A percentile compares a stretch with the other conserved stretches of the same genome.
phyloP scores from a whole-genome alignment of 805 yeast genomes.

The Metschnikowia drakensbergensis region DNA sequence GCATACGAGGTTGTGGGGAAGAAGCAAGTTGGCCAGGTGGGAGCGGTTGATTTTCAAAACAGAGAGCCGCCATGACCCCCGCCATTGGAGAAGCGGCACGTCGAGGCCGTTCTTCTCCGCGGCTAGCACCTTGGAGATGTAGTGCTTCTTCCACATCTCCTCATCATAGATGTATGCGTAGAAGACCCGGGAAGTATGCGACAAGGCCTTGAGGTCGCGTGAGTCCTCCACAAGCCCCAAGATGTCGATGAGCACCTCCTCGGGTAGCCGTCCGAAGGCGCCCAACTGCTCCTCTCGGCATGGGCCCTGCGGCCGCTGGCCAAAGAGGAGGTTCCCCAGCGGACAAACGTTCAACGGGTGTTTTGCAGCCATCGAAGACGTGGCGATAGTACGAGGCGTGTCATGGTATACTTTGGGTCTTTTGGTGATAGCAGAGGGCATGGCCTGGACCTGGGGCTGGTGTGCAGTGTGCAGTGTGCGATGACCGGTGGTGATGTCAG shows the following conservation, averaged over 20 bases:
- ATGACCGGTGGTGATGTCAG: no score
- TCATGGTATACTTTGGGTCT: constrained; percentile 7
- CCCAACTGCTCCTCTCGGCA: constrained; percentile 47
- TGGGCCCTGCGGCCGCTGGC: constrained; percentile 9
- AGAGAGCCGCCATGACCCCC: constrained; percentile 78
- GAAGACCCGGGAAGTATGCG: constrained; percentile 59
- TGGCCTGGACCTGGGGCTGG: neutral
- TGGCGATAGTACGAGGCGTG: constrained; percentile 6
- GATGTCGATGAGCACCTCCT: constrained; percentile 58
- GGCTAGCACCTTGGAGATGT: constrained; percentile 22
- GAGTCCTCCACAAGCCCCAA: constrained; percentile 47
- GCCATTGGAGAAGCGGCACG: constrained; percentile 45
- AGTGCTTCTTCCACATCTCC: constrained; percentile 73
- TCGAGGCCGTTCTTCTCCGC: constrained; percentile 12
- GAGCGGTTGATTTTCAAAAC: constrained; percentile 35
- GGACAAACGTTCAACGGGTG: constrained; percentile 21
- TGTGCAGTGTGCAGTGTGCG: neutral
- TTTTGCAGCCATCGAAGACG: constrained; percentile 6
- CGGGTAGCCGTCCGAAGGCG: constrained; percentile 47
- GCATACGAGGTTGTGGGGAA: constrained; percentile 51
- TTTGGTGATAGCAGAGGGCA: constrained; percentile 2
- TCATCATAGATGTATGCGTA: constrained; percentile 75
- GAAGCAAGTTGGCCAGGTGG: constrained; percentile 44
- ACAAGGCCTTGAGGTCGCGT: constrained; percentile 46
- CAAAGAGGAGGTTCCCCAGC: constrained; percentile 15